phyloP scores from a whole-genome alignment of 352 stramenopile genomes.

The Pythium pyrilobum region DNA sequence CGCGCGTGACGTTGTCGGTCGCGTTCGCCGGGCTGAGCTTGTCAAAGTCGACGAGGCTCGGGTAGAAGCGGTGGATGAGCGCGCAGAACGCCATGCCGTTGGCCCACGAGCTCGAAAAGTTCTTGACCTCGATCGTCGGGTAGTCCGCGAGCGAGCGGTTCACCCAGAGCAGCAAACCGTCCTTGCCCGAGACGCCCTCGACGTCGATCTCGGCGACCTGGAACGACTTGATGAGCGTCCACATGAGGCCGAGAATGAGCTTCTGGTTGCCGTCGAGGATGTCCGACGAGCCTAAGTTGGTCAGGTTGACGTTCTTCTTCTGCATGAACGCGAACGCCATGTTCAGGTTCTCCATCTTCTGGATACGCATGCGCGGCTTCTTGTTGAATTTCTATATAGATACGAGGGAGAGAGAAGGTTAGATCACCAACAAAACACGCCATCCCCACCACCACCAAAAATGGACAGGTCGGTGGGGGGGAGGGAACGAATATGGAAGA shows the following conservation, averaged over 20 bases:
- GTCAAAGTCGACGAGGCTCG: slow-evolving; percentile 82
- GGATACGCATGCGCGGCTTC: slow-evolving; percentile 90
- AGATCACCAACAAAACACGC: not conserved
- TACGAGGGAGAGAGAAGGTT: not conserved
- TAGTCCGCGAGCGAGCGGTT: slow-evolving; percentile 86
- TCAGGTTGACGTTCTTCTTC: slow-evolving; percentile 86
- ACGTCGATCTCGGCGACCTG: slow-evolving; percentile 83
- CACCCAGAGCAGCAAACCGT: slow-evolving; percentile 87
- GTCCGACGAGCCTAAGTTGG: slow-evolving; percentile 90
- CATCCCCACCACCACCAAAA: too few species aligned
- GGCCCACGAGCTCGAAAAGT: slow-evolving; percentile 87
- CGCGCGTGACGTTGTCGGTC: slow-evolving; percentile 70
- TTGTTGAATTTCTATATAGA: slow-evolving; percentile 85
- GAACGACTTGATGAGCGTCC: slow-evolving; percentile 92
- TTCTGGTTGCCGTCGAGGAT: slow-evolving; percentile 91
- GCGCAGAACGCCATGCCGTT: slow-evolving; percentile 88
- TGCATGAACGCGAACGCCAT: slow-evolving; percentile 88
- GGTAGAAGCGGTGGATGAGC: slow-evolving; percentile 88
- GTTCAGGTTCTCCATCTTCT: slow-evolving; percentile 92
- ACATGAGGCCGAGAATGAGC: slow-evolving; percentile 89
- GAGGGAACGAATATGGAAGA: too few species aligned
- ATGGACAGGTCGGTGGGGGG: too few species aligned
- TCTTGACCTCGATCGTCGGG: slow-evolving; percentile 76
- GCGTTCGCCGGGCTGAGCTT: slow-evolving; percentile 57
- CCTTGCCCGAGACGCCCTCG: slow-evolving; percentile 86